Evolutionary conservation across 2,329 filamentous ascomycete species (phyloP), one percentile per base, ranked within the genome.

Genomic region (Pseudocercospora ulei): DNA sequence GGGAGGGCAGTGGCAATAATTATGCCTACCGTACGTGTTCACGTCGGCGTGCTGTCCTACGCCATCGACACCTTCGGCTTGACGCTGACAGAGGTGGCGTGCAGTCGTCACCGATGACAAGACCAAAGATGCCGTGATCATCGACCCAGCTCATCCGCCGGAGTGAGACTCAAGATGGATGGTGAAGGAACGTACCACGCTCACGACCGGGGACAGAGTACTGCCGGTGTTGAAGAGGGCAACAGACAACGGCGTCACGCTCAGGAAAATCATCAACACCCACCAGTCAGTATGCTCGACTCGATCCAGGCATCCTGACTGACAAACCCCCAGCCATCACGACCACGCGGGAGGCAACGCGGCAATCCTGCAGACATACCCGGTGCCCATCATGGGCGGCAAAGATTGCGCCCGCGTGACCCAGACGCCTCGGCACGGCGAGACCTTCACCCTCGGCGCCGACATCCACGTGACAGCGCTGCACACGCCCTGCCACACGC

Each of bases 401-500:
- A 84, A 80, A 57, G 75, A 94, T 57, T 95, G 88, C 62, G 72
- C 80, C 47, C 74, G 74, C 14, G 88, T 95, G 30, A 86, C 79
- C 14, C 70, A 70, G 52, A 92, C 81, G 0, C 88, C 88, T 0
- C 64, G 66, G 2, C 75, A 96, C 59, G 76, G 78, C 24, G 76
- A 84, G 49, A 75, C 70, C 2, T 94, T 95, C 69, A 80, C 75
- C 47, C 76, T 98, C 46, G 90, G 90, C 39, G 69, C 75, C 25
- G 72, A 73, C 51, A 90, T 98, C 61, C 72, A 73, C 8, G 80
- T 95, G 41, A 88, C 75, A 58, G 82, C 83, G 14, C 68, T 96
- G n/a, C 82, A 96, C 64, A 98, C 90, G 7, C 90, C 90, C 1
- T 98, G 90, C 62, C 90, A 98, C 61, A 98, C 90, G 1, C 87